These are phyloP conservation scores for Kwoniella europaea DNA, from an alignment of 768 basidiomycete genomes.

Conservation along the genomic window DNA sequence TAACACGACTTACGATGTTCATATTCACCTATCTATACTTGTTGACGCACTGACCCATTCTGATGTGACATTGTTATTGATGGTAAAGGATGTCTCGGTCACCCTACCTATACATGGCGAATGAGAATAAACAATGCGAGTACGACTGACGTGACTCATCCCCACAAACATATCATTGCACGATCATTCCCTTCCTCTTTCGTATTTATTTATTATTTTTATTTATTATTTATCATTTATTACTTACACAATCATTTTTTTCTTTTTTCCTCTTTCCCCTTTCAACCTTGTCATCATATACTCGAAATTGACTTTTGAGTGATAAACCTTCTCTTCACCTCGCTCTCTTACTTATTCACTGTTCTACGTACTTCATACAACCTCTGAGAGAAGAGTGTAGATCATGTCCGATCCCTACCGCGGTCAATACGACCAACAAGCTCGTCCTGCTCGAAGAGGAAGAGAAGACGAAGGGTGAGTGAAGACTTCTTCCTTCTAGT, in stretches of 20 bases:
- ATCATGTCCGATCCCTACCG: not conserved
- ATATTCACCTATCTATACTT: not conserved
- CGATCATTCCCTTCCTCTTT: not conserved
- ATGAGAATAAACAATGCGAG: not conserved
- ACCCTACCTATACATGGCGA: not conserved
- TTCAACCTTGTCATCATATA: not conserved
- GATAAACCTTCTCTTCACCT: not conserved
- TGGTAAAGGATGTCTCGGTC: not conserved
- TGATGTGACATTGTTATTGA: not conserved
- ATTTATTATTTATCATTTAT: not conserved
- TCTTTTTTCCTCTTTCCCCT: conserved; percentile 6
- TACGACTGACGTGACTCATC: not conserved
- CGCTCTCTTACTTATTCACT: not conserved
- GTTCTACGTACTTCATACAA: not conserved
- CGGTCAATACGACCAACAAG: not conserved
- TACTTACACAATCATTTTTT: not conserved
- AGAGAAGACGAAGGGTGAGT: not conserved
- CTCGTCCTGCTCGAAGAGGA: not conserved
- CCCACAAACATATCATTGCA: not conserved
- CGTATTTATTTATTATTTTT: too few species aligned
- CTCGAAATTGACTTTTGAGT: conserved; percentile 6
- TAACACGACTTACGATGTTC: not conserved
- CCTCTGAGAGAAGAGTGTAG: not conserved
- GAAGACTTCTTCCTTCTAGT: not conserved
- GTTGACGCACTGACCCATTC: not conserved